Evolutionary conservation across 2,329 filamentous ascomycete species (phyloP).

Genomic region (Exophiala aquamarina): DNA sequence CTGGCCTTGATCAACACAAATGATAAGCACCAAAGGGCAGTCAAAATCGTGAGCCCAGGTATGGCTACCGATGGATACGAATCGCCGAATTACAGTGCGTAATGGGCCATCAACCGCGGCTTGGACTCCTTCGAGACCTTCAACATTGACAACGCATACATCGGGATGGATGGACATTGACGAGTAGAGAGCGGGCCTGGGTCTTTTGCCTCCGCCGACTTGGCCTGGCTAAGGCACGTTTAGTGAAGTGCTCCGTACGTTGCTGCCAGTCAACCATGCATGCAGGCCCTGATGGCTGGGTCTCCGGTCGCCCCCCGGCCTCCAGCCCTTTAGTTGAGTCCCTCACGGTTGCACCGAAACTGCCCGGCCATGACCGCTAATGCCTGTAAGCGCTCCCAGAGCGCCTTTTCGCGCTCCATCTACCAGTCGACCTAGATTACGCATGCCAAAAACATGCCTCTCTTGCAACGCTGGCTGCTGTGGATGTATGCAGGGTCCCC

Average conservation of each 20-base stretch:
- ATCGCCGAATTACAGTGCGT: too few relatives aligned
- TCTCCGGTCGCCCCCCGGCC: too few relatives aligned
- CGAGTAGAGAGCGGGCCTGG: slow-evolving; percentile 11
- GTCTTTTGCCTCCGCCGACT: not conserved
- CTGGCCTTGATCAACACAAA: too few relatives aligned
- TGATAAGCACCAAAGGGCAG: too few relatives aligned
- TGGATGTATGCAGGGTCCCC: not conserved
- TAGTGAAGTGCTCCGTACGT: too few relatives aligned
- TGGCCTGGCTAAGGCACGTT: not conserved
- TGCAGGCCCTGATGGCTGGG: slow-evolving; percentile 10
- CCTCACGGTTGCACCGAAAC: slow-evolving; percentile 9
- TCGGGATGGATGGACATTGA: slow-evolving; percentile 5
- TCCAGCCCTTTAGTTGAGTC: too few relatives aligned
- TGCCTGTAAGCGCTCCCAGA: slow-evolving; percentile 1
- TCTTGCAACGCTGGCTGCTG: not conserved
- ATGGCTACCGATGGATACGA: too few relatives aligned
- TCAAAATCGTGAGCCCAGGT: too few relatives aligned
- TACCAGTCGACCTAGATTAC: slow-evolving; percentile 17
- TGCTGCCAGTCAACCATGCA: slow-evolving; percentile 19
- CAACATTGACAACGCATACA: slow-evolving; percentile 21
- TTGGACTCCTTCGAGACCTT: slow-evolving; percentile 7
- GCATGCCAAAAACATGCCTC: slow-evolving; percentile 10
- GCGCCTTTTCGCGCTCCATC: not conserved
- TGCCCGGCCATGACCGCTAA: slow-evolving; percentile 7
- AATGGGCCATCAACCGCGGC: not conserved